These are phyloP conservation scores for Sporothrix pseudoabietina DNA, from an alignment of 2,329 filamentous ascomycete species.

Conservation along the genomic window DNA sequence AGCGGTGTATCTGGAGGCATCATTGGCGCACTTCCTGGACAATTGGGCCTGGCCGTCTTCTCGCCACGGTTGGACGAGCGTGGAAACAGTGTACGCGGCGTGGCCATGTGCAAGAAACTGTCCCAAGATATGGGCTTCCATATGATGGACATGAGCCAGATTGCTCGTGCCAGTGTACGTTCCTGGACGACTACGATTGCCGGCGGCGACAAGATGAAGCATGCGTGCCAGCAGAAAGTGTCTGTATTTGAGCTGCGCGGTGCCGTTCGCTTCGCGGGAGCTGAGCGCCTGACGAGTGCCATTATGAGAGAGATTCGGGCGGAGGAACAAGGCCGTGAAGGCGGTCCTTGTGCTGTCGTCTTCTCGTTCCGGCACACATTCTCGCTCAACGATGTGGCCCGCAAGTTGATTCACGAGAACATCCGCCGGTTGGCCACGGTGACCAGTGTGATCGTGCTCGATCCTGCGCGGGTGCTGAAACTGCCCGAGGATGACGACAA, in stretches of 20 bases:
- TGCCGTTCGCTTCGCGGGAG: conserved; percentile 19
- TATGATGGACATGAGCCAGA: conserved; percentile 25
- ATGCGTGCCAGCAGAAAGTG: background rate
- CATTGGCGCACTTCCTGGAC: conserved; percentile 23
- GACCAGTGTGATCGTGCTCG: background rate
- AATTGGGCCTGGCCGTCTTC: conserved; percentile 21
- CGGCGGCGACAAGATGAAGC: background rate
- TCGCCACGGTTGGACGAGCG: conserved; percentile 16
- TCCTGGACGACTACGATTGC: background rate
- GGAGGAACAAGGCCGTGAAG: background rate
- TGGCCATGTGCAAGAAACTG: conserved; percentile 25
- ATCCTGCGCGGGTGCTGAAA: background rate
- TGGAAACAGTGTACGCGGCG: conserved; percentile 24
- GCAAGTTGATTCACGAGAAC: conserved; percentile 1
- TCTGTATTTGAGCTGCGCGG: conserved; percentile 22
- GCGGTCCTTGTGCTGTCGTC: background rate
- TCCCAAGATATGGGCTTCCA: conserved; percentile 26
- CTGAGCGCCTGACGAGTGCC: conserved; percentile 21
- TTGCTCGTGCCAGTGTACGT: conserved; percentile 20
- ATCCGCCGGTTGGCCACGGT: background rate
- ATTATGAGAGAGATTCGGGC: background rate
- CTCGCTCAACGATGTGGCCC: conserved; percentile 20
- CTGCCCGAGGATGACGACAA: background rate
- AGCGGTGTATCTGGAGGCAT: conserved; percentile 23
- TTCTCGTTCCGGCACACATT: conserved; percentile 22